Evolutionary conservation across 257 asterid species (phyloP).

Genomic region (Hygrophila difformis): DNA sequence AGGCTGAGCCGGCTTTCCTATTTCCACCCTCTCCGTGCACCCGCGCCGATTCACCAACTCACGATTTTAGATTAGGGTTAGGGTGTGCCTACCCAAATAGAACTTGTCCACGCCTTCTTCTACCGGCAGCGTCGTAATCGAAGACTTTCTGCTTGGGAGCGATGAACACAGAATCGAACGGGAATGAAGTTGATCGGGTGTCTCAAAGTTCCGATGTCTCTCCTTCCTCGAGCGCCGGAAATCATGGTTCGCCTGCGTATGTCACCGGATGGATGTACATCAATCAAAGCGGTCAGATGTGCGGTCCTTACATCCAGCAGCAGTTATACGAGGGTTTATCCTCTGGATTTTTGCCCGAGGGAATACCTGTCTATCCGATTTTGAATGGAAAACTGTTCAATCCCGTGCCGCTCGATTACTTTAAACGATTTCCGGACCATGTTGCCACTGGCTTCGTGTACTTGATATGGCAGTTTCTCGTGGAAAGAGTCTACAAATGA

Average conservation of each 20-base stretch:
- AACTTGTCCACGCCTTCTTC: background rate
- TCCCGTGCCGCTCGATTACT: constrained; percentile 66
- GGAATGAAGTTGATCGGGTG: constrained; percentile 16
- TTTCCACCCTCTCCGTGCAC: too few species aligned
- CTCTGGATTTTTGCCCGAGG: constrained; percentile 78
- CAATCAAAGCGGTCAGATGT: constrained; percentile 77
- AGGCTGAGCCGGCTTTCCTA: too few species aligned
- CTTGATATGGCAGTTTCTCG: constrained; percentile 24
- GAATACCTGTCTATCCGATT: constrained; percentile 71
- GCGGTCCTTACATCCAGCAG: constrained; percentile 88
- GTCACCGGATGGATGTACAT: constrained; percentile 94
- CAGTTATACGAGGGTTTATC: constrained; percentile 74
- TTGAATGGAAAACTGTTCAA: constrained; percentile 45
- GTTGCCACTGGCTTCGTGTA: constrained; percentile 71
- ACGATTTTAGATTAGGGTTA: background rate
- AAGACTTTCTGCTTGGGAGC: background rate
- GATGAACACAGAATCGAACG: constrained; percentile 23
- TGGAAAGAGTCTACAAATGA: constrained; percentile 16
- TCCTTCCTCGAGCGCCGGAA: constrained; percentile 15
- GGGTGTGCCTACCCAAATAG: background rate
- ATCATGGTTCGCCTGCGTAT: constrained; percentile 16
- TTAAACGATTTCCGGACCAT: constrained; percentile 74
- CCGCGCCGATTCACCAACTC: too few species aligned
- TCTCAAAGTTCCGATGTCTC: constrained; percentile 13
- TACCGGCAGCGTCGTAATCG: background rate